These are phyloP conservation scores for Taiozyma sp. DNA, from an alignment of 1,139 yeast genomes.

Conservation along the genomic window DNA sequence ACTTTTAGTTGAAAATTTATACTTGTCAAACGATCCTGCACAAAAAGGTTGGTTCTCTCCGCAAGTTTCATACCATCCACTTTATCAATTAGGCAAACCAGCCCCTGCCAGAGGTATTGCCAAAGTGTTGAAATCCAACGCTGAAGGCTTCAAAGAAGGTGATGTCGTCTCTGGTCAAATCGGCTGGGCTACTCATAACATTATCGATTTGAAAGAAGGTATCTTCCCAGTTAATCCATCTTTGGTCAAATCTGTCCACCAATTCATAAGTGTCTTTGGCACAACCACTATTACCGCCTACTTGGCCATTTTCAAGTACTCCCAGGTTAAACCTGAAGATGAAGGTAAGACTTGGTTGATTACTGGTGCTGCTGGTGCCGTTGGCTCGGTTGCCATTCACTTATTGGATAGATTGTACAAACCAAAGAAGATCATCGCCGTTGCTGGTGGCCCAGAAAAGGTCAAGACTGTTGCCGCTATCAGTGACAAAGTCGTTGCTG, in stretches of 20 bases:
- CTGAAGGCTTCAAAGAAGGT: conserved; percentile 37
- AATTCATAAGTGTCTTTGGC: conserved; percentile 48
- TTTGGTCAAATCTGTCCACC: conserved; percentile 32
- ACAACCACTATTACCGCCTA: conserved; percentile 62
- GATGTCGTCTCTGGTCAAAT: conserved; percentile 34
- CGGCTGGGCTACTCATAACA: conserved; percentile 40
- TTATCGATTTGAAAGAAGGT: conserved; percentile 19
- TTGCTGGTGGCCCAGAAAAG: conserved; percentile 60
- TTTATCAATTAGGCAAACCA: conserved; percentile 41
- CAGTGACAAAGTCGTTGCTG: conserved; percentile 48
- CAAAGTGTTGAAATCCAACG: conserved; percentile 43
- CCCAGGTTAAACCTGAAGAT: conserved; percentile 33
- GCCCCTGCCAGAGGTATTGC: conserved; percentile 49
- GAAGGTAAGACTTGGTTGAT: conserved; percentile 41
- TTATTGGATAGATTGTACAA: conserved; percentile 50
- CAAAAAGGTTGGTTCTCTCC: conserved; percentile 58
- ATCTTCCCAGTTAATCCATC: conserved; percentile 26
- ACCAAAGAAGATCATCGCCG: conserved; percentile 55
- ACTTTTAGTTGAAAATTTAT: conserved; percentile 41
- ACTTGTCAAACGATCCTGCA: conserved; percentile 64
- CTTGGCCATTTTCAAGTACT: conserved; percentile 45
- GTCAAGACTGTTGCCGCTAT: conserved; percentile 48
- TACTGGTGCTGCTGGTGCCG: conserved; percentile 71
- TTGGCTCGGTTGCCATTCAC: conserved; percentile 60
- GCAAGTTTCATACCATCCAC: conserved; percentile 42